Evolutionary conservation across 441 rosid species (phyloP).

Genomic region (Croton laevigatus): DNA sequence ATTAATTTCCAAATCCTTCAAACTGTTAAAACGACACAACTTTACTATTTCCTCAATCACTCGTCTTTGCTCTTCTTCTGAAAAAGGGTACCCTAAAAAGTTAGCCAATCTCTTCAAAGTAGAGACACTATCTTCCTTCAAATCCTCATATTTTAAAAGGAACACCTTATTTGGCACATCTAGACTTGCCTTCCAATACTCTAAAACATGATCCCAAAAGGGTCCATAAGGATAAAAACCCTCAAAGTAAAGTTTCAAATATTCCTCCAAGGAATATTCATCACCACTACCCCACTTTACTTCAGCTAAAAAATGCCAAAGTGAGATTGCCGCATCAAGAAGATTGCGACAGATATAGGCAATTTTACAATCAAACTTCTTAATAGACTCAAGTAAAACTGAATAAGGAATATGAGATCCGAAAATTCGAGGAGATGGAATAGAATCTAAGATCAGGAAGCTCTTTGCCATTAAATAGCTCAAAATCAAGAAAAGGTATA

Average conservation of each 20-base stretch:
- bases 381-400: conserved; percentile 38
- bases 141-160: conserved; percentile 62
- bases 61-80: conserved; percentile 45
- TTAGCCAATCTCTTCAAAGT: conserved; percentile 51
- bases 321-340: conserved; percentile 63
- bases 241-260: conserved; percentile 47
- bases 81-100: conserved; percentile 56
- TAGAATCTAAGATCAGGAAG: conserved; percentile 50
- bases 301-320: conserved; percentile 49
- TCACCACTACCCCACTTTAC: conserved; percentile 43
- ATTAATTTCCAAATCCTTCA: conserved; percentile 70
- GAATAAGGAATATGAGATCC: conserved; percentile 63
- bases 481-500: conserved; percentile 75
- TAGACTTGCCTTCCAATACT: conserved; percentile 66
- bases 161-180: conserved; percentile 50
- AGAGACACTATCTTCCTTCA: conserved; percentile 44
- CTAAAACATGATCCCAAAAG: conserved; percentile 77
- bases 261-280: conserved; percentile 46
- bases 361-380: conserved; percentile 34
- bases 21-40: conserved; percentile 64
- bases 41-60: conserved; percentile 45
- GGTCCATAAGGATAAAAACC: conserved; percentile 68
- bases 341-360: conserved; percentile 76
- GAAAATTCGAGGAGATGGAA: conserved; percentile 50
- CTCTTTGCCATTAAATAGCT: conserved; percentile 46